Percentiles rank a stretch among this genome's conserved stretches.
Evolutionary conservation across 2,329 filamentous ascomycete species (phyloP).

Genomic region (Leptographium wingfieldii): DNA sequence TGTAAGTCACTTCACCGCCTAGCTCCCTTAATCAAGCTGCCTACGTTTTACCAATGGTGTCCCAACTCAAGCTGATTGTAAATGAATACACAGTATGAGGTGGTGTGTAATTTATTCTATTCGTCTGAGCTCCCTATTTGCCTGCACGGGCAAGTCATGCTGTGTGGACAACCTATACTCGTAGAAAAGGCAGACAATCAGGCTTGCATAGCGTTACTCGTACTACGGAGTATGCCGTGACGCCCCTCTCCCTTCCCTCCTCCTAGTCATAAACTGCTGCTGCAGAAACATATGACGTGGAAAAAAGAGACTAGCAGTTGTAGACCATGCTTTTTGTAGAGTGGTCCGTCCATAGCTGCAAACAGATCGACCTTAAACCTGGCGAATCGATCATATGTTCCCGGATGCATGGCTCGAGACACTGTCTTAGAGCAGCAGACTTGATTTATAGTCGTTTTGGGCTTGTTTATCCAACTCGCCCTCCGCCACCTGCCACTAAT

Average conservation of each 20-base stretch:
- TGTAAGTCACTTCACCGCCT: background rate
- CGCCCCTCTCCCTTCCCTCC: too few relatives aligned
- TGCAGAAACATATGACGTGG: background rate
- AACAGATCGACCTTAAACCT: background rate
- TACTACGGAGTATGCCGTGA: too few relatives aligned
- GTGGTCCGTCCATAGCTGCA: background rate
- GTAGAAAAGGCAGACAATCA: too few relatives aligned
- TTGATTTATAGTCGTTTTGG: background rate
- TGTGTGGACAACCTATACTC: too few relatives aligned
- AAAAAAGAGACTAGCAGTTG: background rate
- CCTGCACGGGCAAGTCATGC: too few relatives aligned
- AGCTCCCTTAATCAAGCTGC: background rate
- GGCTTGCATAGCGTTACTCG: too few relatives aligned
- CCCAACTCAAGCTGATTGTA: background rate
- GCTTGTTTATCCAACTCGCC: background rate
- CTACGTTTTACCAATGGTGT: background rate
- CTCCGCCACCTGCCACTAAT: background rate
- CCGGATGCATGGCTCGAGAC: too few relatives aligned
- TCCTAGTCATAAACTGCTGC: too few relatives aligned
- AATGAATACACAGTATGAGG: too few relatives aligned
- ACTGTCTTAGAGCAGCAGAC: too few relatives aligned
- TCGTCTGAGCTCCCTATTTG: too few relatives aligned
- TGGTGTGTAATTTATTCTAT: too few relatives aligned
- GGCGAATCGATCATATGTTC: background rate
- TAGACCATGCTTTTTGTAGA: background rate